Percentiles rank a stretch among this genome's conserved stretches.
phyloP scores from a whole-genome alignment of 257 asterid genomes.

The Marsdenia floribunda region DNA sequence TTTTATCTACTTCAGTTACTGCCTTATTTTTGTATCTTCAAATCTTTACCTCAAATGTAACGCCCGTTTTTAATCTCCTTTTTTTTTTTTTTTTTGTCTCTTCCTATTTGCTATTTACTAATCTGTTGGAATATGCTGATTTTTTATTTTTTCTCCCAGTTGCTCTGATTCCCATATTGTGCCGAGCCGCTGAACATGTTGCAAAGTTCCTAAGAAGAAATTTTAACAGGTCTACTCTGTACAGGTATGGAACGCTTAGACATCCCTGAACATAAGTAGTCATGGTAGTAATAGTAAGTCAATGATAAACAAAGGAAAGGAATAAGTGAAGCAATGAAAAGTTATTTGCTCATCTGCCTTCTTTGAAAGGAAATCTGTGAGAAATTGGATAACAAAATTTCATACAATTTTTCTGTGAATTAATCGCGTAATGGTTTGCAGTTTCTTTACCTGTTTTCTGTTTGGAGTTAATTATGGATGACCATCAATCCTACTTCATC shows the following conservation, averaged over 20 bases:
- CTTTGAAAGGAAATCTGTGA: not conserved
- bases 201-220: constrained; percentile 85
- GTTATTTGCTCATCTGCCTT: not conserved
- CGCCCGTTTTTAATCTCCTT: constrained; percentile 15
- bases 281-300: not conserved
- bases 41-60: constrained; percentile 81
- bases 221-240: constrained; percentile 75
- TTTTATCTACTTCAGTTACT: constrained; percentile 74
- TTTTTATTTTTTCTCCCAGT: constrained; percentile 38
- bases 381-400: not conserved
- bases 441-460: not conserved
- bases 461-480: not conserved
- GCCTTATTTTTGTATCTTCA: constrained; percentile 72
- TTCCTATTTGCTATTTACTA: not conserved
- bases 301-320: not conserved
- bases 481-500: not conserved
- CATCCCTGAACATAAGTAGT: not conserved
- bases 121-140: not conserved
- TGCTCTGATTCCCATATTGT: constrained; percentile 76
- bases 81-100: not conserved
- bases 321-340: not conserved
- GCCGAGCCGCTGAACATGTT: constrained; percentile 71
- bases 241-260: constrained; percentile 41
- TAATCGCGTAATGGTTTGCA: not conserved
- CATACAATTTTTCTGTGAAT: not conserved